phyloP scores from a whole-genome alignment of 108 stramenopile genomes.

The Cylindrotheca closterium region DNA sequence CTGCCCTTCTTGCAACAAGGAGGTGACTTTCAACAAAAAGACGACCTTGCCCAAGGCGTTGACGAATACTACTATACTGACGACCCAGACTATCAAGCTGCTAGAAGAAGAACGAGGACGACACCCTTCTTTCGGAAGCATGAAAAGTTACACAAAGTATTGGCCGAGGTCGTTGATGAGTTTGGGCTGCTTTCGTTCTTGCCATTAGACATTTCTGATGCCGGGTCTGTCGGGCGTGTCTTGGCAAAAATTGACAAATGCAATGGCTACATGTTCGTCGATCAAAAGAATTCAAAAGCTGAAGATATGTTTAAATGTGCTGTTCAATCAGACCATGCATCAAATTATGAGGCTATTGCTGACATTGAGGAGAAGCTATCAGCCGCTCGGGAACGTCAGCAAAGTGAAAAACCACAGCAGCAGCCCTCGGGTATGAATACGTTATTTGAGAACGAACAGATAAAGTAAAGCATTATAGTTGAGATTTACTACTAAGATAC shows the following conservation, averaged over 20 bases:
- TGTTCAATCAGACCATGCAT: constrained; percentile 25
- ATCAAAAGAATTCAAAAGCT: neutral
- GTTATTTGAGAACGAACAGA: neutral
- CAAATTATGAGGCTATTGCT: constrained; percentile 39
- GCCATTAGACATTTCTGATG: constrained; percentile 76
- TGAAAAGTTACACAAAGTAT: constrained; percentile 54
- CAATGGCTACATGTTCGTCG: constrained; percentile 80
- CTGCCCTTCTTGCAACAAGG: constrained; percentile 70
- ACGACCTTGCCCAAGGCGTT: constrained; percentile 20
- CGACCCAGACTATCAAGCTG: constrained; percentile 75
- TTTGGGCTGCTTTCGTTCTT: constrained; percentile 74
- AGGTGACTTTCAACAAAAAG: constrained; percentile 19
- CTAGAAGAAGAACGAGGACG: constrained; percentile 42
- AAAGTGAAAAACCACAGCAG: constrained; percentile 5
- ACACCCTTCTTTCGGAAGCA: constrained; percentile 64
- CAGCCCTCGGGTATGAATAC: neutral
- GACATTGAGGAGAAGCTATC: constrained; percentile 47
- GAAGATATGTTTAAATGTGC: constrained; percentile 54
- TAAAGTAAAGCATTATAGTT: neutral
- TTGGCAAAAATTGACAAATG: constrained; percentile 78
- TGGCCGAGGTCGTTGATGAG: constrained; percentile 83
- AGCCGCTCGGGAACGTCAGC: constrained; percentile 9
- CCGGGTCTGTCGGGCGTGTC: constrained; percentile 77
- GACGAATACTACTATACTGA: constrained; percentile 47
- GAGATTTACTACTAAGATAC: neutral